These are phyloP conservation scores for Handroanthus guayacan DNA, from an alignment of 257 asterid genomes.

Conservation along the genomic window DNA sequence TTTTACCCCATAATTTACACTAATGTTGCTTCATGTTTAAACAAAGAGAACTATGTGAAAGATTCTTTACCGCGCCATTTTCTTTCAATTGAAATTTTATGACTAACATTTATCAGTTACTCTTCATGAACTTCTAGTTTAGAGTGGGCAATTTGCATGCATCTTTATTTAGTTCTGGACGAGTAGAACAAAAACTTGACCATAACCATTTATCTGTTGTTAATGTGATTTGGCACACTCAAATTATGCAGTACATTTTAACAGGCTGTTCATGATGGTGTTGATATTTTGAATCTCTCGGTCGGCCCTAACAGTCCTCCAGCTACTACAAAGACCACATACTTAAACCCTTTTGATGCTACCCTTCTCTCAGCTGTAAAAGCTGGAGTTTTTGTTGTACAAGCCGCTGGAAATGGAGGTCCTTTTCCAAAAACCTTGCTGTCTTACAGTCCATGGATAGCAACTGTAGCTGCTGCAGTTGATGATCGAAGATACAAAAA, in stretches of 20 bases:
- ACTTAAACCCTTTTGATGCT: slow-evolving; percentile 91
- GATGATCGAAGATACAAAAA: slow-evolving; percentile 98
- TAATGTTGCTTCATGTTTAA: not conserved
- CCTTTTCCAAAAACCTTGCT: slow-evolving; percentile 93
- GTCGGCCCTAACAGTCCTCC: slow-evolving; percentile 99
- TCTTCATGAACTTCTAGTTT: not conserved
- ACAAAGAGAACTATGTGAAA: not conserved
- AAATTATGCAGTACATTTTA: slow-evolving; percentile 35
- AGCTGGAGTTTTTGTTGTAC: slow-evolving; percentile 97
- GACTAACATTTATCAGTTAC: not conserved
- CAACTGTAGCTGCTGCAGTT: slow-evolving; percentile 96
- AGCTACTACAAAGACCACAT: slow-evolving; percentile 89
- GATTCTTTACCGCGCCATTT: not conserved
- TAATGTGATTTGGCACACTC: slow-evolving; percentile 31
- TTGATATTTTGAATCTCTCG: slow-evolving; percentile 92
- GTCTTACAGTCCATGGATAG: slow-evolving; percentile 99
- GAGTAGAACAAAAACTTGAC: not conserved
- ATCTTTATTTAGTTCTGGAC: not conserved
- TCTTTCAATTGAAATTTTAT: not conserved
- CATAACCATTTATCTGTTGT: not conserved
- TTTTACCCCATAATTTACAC: not conserved
- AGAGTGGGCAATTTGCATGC: not conserved
- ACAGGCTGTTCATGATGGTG: slow-evolving; percentile 99
- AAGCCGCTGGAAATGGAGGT: slow-evolving; percentile 99
- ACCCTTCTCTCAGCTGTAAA: slow-evolving; percentile 95